Evolutionary conservation across 1,139 yeast species (phyloP), one percentile per base, ranked within the genome.

Genomic region (Diutina pseudorugosa): DNA sequence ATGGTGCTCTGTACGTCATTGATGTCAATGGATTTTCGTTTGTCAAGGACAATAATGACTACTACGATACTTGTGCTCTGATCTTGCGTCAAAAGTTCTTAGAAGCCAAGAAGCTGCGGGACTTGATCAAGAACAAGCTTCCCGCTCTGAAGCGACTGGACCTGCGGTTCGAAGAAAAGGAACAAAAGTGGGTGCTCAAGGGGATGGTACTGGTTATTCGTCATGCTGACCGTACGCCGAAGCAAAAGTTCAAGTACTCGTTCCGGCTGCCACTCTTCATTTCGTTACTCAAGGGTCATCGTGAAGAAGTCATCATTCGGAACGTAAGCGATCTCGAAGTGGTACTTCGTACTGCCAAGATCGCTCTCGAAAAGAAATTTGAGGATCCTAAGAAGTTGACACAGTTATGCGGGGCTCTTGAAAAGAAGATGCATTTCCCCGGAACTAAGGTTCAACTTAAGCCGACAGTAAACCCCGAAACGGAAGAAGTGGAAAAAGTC

Each of bases 181-280:
- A 86, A 60, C 97, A 91, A 65, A 93, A 93, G 66, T 94, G 99
- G 99, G 89, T 87, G 4, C 85, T 93, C 66, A 94, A 94, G 67
- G 98, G 98, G 8, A 73, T 87, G 70, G 96, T 93, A 9, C 79
- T 86, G 33, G 95, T 93, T 40, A 85, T 94, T 53, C 81, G 99
- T 61, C 99, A 94, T 68, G 98, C 98, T 4, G 99, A 94, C 65
- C 81, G 99, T 65, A 94, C 98, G 0, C 98, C 98, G n/a, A 94
- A 94, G 65, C 98, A 94, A 68, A 94, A 94, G 65, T 89, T 94
- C 73, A 94, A 94, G 65, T 94, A 89, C 67, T 90, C 97, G 0
- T 94, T 94, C 72, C 83, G 85, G 60, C 83, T 95, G 1, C 91
- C 90, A 12, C 76, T 89, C 12, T 94, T 94, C 62, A 83, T 90